phyloP scores from a whole-genome alignment of 306 rosid species.

The Inga oerstediana region DNA sequence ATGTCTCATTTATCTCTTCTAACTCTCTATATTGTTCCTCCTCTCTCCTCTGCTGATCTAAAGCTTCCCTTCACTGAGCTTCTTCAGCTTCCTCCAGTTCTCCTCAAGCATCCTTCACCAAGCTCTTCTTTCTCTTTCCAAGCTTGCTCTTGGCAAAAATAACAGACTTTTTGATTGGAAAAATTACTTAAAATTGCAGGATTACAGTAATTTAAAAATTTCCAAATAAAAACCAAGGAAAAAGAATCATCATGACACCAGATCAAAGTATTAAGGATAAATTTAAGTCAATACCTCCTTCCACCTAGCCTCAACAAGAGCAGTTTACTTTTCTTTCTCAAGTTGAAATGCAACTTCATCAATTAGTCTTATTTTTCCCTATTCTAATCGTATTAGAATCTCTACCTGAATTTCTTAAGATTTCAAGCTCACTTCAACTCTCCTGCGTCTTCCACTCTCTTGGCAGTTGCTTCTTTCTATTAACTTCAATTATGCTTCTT shows the following conservation, averaged over 20 bases:
- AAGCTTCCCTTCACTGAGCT: no score
- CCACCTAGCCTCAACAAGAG: constrained; percentile 70
- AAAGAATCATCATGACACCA: background rate
- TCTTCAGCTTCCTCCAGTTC: no score
- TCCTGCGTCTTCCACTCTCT: constrained; percentile 72
- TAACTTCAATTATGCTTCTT: constrained; percentile 67
- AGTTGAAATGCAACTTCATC: constrained; percentile 63
- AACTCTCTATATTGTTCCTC: no score
- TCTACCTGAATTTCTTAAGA: constrained; percentile 63
- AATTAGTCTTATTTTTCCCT: constrained; percentile 66
- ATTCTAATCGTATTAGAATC: constrained; percentile 65
- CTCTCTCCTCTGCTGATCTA: no score
- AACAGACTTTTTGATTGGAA: background rate
- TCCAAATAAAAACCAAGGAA: background rate
- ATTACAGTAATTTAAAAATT: background rate
- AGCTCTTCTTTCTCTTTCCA: no score
- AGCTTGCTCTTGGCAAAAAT: background rate
- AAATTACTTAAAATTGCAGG: background rate
- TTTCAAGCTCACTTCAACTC: constrained; percentile 70
- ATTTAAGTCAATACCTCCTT: constrained; percentile 58
- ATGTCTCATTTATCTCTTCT: no score
- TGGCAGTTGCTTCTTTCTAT: constrained; percentile 80
- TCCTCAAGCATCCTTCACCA: no score
- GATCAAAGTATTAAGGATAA: constrained; percentile 2
- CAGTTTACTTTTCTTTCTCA: constrained; percentile 37